phyloP scores from a whole-genome alignment of 208 protist genomes.

The Naegleria lovaniensis region DNA sequence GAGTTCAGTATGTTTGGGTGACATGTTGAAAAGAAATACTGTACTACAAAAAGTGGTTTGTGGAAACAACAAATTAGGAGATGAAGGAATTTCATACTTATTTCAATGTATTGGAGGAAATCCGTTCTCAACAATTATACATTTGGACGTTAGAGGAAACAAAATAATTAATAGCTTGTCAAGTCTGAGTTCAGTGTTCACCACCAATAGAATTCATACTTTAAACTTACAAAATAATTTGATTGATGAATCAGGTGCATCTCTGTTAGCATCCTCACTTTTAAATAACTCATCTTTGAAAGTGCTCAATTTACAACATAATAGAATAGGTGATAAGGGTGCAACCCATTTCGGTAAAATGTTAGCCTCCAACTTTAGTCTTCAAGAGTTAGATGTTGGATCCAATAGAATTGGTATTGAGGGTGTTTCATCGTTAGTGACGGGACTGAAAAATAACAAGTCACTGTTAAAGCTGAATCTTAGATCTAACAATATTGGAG shows the following conservation, averaged over 20 bases:
- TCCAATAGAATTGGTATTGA: neutral
- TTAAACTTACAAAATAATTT: neutral
- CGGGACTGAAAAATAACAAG: neutral
- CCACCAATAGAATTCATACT: neutral
- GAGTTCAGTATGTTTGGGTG: neutral
- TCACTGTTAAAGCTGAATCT: conserved; percentile 1
- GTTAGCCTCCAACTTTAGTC: neutral
- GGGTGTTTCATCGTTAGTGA: neutral
- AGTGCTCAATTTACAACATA: conserved; percentile 14
- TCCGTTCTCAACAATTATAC: neutral
- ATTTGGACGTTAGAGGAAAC: neutral
- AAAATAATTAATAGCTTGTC: neutral
- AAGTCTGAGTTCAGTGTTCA: neutral
- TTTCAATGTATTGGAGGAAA: neutral
- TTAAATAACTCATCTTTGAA: neutral
- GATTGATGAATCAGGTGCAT: neutral
- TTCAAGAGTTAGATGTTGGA: neutral
- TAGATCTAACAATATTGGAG: neutral
- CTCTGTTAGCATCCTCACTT: neutral
- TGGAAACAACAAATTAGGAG: neutral
- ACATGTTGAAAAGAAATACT: neutral
- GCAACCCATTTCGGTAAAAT: neutral
- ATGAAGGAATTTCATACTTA: neutral
- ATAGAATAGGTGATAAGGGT: conserved; percentile 15
- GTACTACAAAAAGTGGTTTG: neutral